A percentile compares a stretch with the other conserved stretches of the same genome.
Conservation (phyloP, 306 rosid species). For the Vigna radiata region DNA sequence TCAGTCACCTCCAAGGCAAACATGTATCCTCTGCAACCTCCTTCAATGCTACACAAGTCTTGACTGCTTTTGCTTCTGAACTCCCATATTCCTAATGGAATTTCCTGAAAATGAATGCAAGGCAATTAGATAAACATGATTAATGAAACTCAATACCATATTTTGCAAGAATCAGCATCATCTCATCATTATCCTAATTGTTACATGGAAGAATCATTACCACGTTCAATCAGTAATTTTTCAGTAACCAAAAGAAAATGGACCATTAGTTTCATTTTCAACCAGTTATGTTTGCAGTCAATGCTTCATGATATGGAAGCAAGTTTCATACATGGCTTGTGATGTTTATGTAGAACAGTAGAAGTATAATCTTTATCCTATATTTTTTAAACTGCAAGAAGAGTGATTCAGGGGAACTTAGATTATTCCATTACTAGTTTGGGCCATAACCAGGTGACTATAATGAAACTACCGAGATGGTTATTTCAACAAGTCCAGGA, state of each 20-base stretch:
- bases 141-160: conserved; percentile 12
- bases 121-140: conserved; percentile 17
- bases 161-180: neutral
- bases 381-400: neutral
- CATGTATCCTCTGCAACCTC: conserved; percentile 91
- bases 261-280: conserved; percentile 11
- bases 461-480: conserved; percentile 8
- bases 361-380: conserved; percentile 9
- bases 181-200: conserved; percentile 17
- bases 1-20: conserved; percentile 86
- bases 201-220: conserved; percentile 18
- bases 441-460: conserved; percentile 2
- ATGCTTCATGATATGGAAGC: neutral
- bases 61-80: conserved; percentile 88
- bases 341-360: neutral
- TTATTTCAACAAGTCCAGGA: conserved; percentile 12
- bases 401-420: neutral
- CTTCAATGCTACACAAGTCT: conserved; percentile 61
- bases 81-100: conserved; percentile 82
- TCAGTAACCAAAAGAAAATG: neutral
- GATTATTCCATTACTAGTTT: conserved; percentile 13
- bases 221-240: neutral
- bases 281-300: neutral
- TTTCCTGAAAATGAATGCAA: conserved; percentile 61
- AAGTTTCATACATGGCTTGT: conserved; percentile 14